These are phyloP conservation scores for Hyaloscypha bicolor DNA, from an alignment of 495 filamentous ascomycete genomes.

Conservation along the genomic window DNA sequence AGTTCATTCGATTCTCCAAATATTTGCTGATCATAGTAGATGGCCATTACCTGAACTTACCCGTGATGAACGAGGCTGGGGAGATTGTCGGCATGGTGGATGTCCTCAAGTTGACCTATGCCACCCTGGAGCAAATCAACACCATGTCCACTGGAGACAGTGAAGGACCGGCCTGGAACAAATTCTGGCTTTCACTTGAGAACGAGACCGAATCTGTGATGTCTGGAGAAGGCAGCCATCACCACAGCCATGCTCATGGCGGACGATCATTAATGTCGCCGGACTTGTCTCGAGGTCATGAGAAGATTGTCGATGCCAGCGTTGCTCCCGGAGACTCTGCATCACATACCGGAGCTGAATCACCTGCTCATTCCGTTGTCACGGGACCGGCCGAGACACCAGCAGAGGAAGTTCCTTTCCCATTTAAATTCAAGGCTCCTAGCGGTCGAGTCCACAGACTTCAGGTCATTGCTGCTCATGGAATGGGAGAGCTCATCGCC, in stretches of 20 bases:
- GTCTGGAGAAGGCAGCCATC: constrained; percentile 80
- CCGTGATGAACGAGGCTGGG: constrained; percentile 95
- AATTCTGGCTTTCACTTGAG: constrained; percentile 92
- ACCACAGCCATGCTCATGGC: constrained; percentile 56
- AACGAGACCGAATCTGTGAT: constrained; percentile 97
- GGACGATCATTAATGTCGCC: constrained; percentile 74
- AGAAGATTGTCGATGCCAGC: constrained; percentile 68
- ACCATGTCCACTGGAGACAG: constrained; percentile 72
- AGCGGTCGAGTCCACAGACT: constrained; percentile 93
- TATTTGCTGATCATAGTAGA: constrained; percentile 52
- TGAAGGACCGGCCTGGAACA: constrained; percentile 98
- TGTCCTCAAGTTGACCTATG: constrained; percentile 96
- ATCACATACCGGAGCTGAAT: constrained; percentile 84
- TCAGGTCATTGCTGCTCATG: constrained; percentile 78
- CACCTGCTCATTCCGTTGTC: constrained; percentile 66
- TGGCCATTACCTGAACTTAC: constrained; percentile 96
- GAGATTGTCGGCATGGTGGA: constrained; percentile 99
- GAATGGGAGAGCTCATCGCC: constrained; percentile 78
- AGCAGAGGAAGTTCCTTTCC: constrained; percentile 75
- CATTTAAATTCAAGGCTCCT: constrained; percentile 99
- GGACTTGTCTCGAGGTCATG: constrained; percentile 64
- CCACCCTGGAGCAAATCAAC: constrained; percentile 92
- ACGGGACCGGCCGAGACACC: constrained; percentile 51
- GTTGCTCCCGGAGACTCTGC: constrained; percentile 92
- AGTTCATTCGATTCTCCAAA: neutral